Base-by-base conservation (phyloP, 805 yeast species). In the Peterozyma toletana region DNA sequence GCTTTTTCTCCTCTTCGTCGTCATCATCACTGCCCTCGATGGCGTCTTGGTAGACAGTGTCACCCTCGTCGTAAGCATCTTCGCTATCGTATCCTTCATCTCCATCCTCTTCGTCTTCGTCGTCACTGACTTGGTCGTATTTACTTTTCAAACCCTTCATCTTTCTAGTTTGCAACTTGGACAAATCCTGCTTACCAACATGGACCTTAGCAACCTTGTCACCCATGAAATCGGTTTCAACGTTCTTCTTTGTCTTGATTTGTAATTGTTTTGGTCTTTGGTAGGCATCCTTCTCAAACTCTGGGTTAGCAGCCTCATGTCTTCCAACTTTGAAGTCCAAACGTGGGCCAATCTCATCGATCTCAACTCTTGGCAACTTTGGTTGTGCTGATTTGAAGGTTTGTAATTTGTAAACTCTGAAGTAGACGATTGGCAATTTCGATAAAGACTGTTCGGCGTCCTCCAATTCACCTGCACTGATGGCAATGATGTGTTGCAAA, bases 131-230 rank as follows among this genome's bases (percentile, higher is more conserved):
- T 66, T 87, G 96, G 61, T 90, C 96, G 55, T 75, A 90, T 62
- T 77, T 79, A 44, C 86, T 74, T 70, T 93, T 93, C 59, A 93
- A 74, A 63, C 99, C 99, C 75, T 93, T 93, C 96, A 93, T 88
- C 80, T 93, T 93, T 68, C 99, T 80, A 5, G 99, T 91, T 69
- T 93, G 99, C 61, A 93, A 65, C 63, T 83, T 83, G 59, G 77
- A 73, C 63, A 93, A 72, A 63, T 93, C 98, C 72, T 93, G 99
- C 63, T 82, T 82, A 67, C 96, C 97, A 66, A 93, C 85, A 62
- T 93, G 99, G 57, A 93, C 80, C 68, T 91, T 86, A 56, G 97
- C 99, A 49, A 93, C 75, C 78, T 91, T 88, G 64, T 93, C 99
- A 68, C 99, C 99, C 86, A 93, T 77, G 44, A 72, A 57, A 62